phyloP scores from a whole-genome alignment of 2,329 filamentous ascomycete species.

The Metarhizium sp. region DNA sequence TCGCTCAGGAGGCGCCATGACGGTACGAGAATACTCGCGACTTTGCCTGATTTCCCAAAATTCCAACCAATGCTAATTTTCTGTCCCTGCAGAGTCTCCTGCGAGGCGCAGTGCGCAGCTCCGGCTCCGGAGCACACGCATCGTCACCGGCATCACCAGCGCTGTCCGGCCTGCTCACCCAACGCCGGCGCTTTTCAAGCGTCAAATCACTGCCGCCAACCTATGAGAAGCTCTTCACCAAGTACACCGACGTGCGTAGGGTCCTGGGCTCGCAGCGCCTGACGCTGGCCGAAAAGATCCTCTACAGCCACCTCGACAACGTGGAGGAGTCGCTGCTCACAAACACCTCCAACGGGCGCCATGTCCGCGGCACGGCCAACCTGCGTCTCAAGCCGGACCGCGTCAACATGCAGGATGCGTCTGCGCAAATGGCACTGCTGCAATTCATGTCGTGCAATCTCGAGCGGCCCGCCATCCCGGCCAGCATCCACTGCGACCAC shows the following conservation, averaged over 20 bases:
- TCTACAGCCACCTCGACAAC: constrained; percentile 90
- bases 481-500: constrained; percentile 97
- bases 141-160: constrained; percentile 4
- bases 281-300: constrained; percentile 93
- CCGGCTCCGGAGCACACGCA: constrained; percentile 13
- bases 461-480: constrained; percentile 81
- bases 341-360: constrained; percentile 72
- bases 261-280: constrained; percentile 61
- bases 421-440: constrained; percentile 93
- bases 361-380: constrained; percentile 81
- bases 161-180: constrained; percentile 1
- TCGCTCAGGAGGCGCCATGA: constrained; percentile 37
- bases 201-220: constrained; percentile 49
- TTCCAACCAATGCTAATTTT: neutral
- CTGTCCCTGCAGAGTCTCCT: constrained; percentile 24
- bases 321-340: constrained; percentile 79
- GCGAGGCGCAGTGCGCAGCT: constrained; percentile 19
- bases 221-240: constrained; percentile 72
- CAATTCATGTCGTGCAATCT: constrained; percentile 98
- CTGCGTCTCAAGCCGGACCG: constrained; percentile 95
- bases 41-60: too few species aligned
- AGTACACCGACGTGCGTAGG: constrained; percentile 63
- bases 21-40: constrained; percentile 23
- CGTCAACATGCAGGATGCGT: constrained; percentile 98
- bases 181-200: constrained; percentile 28